Evolutionary conservation across 306 rosid genomes (phyloP).

Genomic region (Fagus crenata): DNA sequence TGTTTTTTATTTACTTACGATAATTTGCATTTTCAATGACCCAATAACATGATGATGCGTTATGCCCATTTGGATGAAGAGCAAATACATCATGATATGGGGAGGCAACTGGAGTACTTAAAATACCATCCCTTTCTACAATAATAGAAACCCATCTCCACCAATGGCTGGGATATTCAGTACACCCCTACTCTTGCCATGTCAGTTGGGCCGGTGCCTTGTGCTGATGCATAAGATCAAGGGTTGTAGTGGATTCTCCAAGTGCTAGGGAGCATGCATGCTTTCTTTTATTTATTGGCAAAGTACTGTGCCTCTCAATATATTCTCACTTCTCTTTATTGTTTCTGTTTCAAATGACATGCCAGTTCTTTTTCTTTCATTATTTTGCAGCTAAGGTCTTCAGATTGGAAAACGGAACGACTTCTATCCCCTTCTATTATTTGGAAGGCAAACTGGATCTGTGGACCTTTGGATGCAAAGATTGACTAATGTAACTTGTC

Average conservation of each 20-base stretch:
- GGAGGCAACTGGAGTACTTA: conserved; percentile 16
- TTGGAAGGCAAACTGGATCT: conserved; percentile 88
- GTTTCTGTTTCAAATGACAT: background rate
- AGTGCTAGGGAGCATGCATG: background rate
- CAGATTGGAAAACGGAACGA: conserved; percentile 91
- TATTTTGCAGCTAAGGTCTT: conserved; percentile 62
- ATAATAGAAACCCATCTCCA: conserved; percentile 4
- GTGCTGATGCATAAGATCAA: background rate
- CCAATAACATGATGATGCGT: background rate
- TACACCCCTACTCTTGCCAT: conserved; percentile 3
- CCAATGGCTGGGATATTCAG: conserved; percentile 12
- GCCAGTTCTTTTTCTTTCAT: background rate
- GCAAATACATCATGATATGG: conserved; percentile 3
- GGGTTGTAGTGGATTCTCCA: background rate
- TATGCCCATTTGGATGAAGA: background rate
- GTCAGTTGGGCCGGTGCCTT: background rate
- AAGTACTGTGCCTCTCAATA: background rate
- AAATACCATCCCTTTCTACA: background rate
- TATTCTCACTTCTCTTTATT: background rate
- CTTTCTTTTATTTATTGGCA: background rate
- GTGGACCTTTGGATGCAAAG: conserved; percentile 53
- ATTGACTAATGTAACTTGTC: conserved; percentile 44
- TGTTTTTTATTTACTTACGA: too few species aligned
- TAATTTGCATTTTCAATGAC: background rate
- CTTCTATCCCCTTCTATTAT: conserved; percentile 64